Conservation (phyloP, 441 rosid species). For the Bruguiera hainesii region DNA sequence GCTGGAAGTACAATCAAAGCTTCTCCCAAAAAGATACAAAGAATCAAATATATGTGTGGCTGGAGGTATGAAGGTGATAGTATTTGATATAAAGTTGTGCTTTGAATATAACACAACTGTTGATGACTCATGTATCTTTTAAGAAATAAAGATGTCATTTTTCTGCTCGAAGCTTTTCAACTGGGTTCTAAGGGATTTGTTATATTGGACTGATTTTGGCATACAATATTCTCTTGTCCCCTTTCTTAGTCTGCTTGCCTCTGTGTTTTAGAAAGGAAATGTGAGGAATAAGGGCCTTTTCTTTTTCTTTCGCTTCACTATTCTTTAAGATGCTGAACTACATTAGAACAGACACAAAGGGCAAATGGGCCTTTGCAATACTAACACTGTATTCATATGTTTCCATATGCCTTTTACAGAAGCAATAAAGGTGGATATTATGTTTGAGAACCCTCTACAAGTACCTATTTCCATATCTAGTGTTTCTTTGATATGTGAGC, state of each 20-base stretch:
- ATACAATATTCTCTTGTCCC: too few species aligned
- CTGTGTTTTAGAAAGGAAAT: too few species aligned
- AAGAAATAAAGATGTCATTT: neutral
- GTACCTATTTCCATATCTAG: conserved; percentile 64
- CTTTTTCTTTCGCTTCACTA: too few species aligned
- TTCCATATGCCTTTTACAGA: conserved; percentile 46
- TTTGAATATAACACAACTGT: neutral
- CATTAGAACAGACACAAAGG: neutral
- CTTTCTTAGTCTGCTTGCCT: too few species aligned
- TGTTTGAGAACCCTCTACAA: conserved; percentile 81
- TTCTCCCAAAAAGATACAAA: conserved; percentile 54
- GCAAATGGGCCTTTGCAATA: conserved; percentile 3
- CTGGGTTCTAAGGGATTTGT: too few species aligned
- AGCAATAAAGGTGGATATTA: conserved; percentile 67
- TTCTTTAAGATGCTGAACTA: too few species aligned
- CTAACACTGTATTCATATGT: neutral
- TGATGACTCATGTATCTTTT: neutral
- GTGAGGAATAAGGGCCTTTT: too few species aligned
- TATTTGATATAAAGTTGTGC: conserved; percentile 23
- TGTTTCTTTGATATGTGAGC: conserved; percentile 82
- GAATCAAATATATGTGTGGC: conserved; percentile 91
- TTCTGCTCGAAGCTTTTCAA: too few species aligned
- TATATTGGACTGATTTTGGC: too few species aligned
- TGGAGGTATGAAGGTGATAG: conserved; percentile 87
- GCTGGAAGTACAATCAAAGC: conserved; percentile 92